Evolutionary conservation across 2,329 filamentous ascomycete genomes (phyloP), one percentile per base, ranked within the genome.

Genomic region (Ceratocystis huliohia): DNA sequence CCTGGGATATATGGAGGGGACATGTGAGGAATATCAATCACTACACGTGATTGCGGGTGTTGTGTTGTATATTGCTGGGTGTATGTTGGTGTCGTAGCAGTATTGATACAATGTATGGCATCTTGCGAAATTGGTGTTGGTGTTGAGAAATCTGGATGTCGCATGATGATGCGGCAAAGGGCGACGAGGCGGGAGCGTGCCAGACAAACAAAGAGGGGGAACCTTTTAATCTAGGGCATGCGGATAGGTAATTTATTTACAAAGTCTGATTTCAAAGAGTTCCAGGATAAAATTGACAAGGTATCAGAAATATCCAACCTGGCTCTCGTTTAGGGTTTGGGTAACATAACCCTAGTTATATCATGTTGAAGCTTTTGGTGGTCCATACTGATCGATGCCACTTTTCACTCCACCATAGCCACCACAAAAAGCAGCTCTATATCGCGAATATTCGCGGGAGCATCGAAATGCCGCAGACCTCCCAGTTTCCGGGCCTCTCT

Each of bases 1-100:
- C 79, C 79, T 2, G 77, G 77, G 0, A 75, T 72, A 70, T 83
- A 83, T 20, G 50, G 65, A 25, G 61, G 37, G 3, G 65, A 56
- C 22, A 68, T 59, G 15, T 69, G 72, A 0, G 72, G 73, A 37
- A 71, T 72, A 20, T 72, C 72, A 53, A 70, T 71, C 44, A 77
- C 65, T 30, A 71, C 53, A 20, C 37, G 63, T 37, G 45, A 33
- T 13, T 5, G 13, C 7, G 33, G 46, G 15, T 30, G 46, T 56
- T 17, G 45, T 5, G 63, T 13, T 20, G n/a, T 8, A 17, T 25
- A 6, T 37, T 8, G n/a, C 5, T 25, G 8, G 6, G 44, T n/a
- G 8, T 25, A 17, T 33, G 15, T n/a, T 25, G 1, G 13, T 28
- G 5, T 46, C 15, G 61, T 7, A 17, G n/a, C 17, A 15, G 10